Conservation (phyloP, 352 stramenopile genomes). For the Chrysophaeum taylorii region DNA sequence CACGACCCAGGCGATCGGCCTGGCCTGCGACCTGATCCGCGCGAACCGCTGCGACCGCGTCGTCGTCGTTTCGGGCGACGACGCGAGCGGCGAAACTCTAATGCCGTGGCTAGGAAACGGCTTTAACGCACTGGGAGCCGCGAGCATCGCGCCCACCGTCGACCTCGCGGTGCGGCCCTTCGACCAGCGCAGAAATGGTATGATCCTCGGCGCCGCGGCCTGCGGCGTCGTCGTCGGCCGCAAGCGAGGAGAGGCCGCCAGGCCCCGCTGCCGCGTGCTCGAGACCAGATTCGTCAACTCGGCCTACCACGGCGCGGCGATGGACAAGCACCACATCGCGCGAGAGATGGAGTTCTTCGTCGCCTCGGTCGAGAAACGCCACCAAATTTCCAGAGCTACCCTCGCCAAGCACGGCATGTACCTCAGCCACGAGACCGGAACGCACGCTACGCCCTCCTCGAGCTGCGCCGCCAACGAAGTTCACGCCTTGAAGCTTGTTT, state of each 20-base stretch:
- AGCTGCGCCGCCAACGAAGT: constrained; percentile 89
- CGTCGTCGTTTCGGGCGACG: constrained; percentile 83
- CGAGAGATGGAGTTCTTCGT: constrained; percentile 79
- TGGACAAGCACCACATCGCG: constrained; percentile 82
- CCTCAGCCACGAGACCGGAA: constrained; percentile 92
- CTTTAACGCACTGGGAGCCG: constrained; percentile 82
- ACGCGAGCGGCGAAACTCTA: constrained; percentile 70
- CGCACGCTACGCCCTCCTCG: constrained; percentile 74
- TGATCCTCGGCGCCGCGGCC: constrained; percentile 82
- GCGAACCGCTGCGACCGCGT: constrained; percentile 78
- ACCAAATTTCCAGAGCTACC: constrained; percentile 74
- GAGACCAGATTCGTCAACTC: constrained; percentile 86
- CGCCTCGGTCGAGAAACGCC: constrained; percentile 64
- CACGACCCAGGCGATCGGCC: constrained; percentile 72
- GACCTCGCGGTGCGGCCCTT: constrained; percentile 73
- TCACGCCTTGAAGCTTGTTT: constrained; percentile 55
- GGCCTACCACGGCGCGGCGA: constrained; percentile 81
- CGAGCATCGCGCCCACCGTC: constrained; percentile 61
- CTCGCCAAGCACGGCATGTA: constrained; percentile 84
- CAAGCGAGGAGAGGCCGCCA: constrained; percentile 36
- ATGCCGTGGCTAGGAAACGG: constrained; percentile 84
- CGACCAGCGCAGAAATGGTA: constrained; percentile 75
- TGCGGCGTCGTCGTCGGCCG: constrained; percentile 48
- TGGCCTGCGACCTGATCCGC: constrained; percentile 86
- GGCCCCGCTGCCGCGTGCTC: constrained; percentile 29